Conservation (phyloP, 2,329 filamentous ascomycete genomes). For the Berkeleyomyces rouxiae region DNA sequence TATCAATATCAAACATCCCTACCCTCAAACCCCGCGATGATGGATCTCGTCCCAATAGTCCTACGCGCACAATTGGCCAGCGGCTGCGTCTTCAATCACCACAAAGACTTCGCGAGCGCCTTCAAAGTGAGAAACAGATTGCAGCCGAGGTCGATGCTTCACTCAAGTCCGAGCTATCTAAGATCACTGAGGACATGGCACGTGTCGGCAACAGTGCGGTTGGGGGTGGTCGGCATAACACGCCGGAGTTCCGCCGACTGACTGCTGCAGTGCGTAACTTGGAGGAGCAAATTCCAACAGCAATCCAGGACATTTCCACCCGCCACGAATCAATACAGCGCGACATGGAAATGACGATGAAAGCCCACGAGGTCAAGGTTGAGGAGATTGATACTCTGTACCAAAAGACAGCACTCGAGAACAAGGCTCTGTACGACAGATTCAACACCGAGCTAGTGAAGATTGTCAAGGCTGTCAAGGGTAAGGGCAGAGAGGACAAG, state of each 20-base stretch:
- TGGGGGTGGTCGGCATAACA: constrained; percentile 21
- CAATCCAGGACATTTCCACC: constrained; percentile 41
- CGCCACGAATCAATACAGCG: constrained; percentile 47
- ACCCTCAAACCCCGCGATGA: constrained; percentile 27
- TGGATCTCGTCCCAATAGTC: constrained; percentile 14
- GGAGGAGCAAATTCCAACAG: constrained; percentile 46
- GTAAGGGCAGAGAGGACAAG: constrained; percentile 58
- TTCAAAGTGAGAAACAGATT: constrained; percentile 64
- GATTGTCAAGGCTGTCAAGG: constrained; percentile 59
- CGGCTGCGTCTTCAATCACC: constrained; percentile 54
- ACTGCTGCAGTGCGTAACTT: constrained; percentile 45
- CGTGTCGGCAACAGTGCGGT: constrained; percentile 20
- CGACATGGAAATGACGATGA: constrained; percentile 56
- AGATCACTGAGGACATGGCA: constrained; percentile 67
- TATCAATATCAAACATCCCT: constrained; percentile 39
- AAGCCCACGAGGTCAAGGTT: constrained; percentile 60
- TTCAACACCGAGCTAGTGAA: constrained; percentile 84
- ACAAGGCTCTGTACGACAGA: constrained; percentile 77
- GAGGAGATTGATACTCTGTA: constrained; percentile 77
- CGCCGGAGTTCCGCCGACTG: constrained; percentile 32
- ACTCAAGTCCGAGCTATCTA: constrained; percentile 58
- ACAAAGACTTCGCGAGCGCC: constrained; percentile 65
- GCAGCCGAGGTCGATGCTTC: constrained; percentile 53
- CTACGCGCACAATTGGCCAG: constrained; percentile 27
- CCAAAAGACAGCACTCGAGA: constrained; percentile 75